Evolutionary conservation across 805 yeast genomes (phyloP).

Genomic region (Starmerella asiatica): DNA sequence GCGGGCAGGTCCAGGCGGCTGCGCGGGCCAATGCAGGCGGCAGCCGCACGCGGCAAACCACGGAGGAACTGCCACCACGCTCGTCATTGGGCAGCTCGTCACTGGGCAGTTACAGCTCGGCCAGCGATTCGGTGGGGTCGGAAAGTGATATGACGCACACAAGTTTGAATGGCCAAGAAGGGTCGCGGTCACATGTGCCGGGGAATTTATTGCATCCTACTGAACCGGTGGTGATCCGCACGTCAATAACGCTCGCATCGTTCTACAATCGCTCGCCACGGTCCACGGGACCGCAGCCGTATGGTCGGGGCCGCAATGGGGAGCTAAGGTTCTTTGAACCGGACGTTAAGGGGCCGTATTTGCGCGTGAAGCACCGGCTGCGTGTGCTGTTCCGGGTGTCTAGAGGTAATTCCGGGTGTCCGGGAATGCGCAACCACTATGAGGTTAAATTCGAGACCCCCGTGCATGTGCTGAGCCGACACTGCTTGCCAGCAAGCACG

Average conservation of each 20-base stretch:
- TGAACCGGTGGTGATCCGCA: conserved; percentile 17
- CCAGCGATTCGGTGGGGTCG: not conserved
- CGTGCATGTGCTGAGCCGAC: conserved; percentile 18
- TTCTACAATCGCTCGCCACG: conserved; percentile 11
- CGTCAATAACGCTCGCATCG: conserved; percentile 14
- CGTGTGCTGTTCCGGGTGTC: conserved; percentile 21
- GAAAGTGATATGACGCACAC: too few relatives aligned
- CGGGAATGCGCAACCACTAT: conserved; percentile 15
- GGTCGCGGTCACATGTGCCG: not conserved
- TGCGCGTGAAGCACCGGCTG: conserved; percentile 20
- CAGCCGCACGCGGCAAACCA: not conserved
- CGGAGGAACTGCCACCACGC: not conserved
- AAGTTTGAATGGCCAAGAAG: too few relatives aligned
- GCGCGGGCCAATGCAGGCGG: not conserved
- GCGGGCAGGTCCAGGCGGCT: not conserved
- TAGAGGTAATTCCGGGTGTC: conserved; percentile 5
- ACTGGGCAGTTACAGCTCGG: not conserved
- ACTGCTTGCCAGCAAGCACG: conserved; percentile 24
- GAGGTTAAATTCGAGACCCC: conserved; percentile 23
- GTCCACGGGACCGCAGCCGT: conserved; percentile 17
- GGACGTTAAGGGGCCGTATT: conserved; percentile 20
- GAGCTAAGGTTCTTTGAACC: conserved; percentile 22
- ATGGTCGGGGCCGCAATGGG: conserved; percentile 19
- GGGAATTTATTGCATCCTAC: conserved; percentile 12
- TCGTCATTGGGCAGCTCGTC: not conserved